phyloP scores from a whole-genome alignment of 306 rosid species.

The Castanea crenata region DNA sequence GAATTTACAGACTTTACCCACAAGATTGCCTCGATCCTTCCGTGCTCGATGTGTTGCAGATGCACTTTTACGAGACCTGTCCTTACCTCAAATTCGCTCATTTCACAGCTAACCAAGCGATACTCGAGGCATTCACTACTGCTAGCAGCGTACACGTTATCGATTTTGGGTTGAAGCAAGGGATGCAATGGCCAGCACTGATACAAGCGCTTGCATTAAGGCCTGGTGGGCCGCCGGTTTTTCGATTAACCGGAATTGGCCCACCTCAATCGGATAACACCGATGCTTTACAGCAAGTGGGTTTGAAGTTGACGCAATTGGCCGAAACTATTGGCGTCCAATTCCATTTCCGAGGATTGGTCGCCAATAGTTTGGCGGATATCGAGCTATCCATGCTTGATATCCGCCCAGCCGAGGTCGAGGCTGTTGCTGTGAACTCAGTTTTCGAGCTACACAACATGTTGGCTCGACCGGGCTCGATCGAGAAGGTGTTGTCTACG shows the following conservation, averaged over 20 bases:
- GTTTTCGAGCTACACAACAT: constrained; percentile 72
- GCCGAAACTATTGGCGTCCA: constrained; percentile 60
- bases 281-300: constrained; percentile 72
- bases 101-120: constrained; percentile 90
- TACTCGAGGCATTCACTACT: constrained; percentile 64
- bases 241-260: constrained; percentile 78
- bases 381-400: constrained; percentile 61
- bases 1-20: constrained; percentile 58
- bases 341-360: constrained; percentile 75
- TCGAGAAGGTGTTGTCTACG: constrained; percentile 49
- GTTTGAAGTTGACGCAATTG: constrained; percentile 63
- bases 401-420: constrained; percentile 49
- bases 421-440: constrained; percentile 69
- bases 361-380: constrained; percentile 61
- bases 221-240: constrained; percentile 73
- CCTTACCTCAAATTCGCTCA: constrained; percentile 90
- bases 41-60: constrained; percentile 59
- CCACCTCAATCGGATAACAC: constrained; percentile 62
- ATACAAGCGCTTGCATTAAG: constrained; percentile 79
- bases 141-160: constrained; percentile 70
- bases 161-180: constrained; percentile 77
- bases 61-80: constrained; percentile 78
- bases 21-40: constrained; percentile 42
- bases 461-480: constrained; percentile 55
- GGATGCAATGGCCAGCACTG: constrained; percentile 94